These are phyloP conservation scores for Cladophialophora bantiana DNA, from an alignment of 2,329 filamentous ascomycete species.

Conservation along the genomic window DNA sequence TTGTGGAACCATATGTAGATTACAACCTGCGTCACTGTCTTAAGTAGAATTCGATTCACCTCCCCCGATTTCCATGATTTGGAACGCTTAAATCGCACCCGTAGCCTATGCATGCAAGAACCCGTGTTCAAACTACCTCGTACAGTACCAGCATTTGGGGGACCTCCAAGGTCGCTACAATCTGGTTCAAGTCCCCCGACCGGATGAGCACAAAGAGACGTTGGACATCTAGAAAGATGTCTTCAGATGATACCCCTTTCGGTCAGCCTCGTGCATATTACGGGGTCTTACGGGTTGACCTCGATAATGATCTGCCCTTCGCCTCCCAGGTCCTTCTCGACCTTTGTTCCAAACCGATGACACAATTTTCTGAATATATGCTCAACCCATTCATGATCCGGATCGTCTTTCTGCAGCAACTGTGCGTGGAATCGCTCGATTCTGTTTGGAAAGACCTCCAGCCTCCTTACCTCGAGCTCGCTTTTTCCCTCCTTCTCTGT, in stretches of 20 bases:
- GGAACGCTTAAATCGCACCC: no score
- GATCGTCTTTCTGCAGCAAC: slow-evolving; percentile 43
- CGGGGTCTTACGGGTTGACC: neutral
- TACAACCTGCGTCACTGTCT: neutral
- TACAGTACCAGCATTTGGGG: neutral
- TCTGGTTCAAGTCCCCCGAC: no score
- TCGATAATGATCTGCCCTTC: slow-evolving; percentile 46
- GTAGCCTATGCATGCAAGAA: neutral
- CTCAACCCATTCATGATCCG: slow-evolving; percentile 46
- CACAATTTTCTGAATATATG: slow-evolving; percentile 43
- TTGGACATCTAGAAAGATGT: no score
- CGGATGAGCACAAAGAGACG: no score
- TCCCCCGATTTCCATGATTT: no score
- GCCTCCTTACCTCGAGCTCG: slow-evolving; percentile 39
- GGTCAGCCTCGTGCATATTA: neutral
- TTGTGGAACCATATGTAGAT: no score
- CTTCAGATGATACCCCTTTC: neutral
- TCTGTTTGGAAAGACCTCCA: slow-evolving; percentile 49
- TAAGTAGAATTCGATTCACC: no score
- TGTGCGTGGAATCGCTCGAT: slow-evolving; percentile 46
- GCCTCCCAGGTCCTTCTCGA: slow-evolving; percentile 38
- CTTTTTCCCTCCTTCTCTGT: slow-evolving; percentile 11
- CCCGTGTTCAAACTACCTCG: neutral
- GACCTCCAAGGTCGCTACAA: no score
- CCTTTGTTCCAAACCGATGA: slow-evolving; percentile 43